A percentile compares a stretch with the other conserved stretches of the same genome.
These are phyloP conservation scores for Aspergillus felis DNA, from an alignment of 2,329 filamentous ascomycete species.

Conservation along the genomic window DNA sequence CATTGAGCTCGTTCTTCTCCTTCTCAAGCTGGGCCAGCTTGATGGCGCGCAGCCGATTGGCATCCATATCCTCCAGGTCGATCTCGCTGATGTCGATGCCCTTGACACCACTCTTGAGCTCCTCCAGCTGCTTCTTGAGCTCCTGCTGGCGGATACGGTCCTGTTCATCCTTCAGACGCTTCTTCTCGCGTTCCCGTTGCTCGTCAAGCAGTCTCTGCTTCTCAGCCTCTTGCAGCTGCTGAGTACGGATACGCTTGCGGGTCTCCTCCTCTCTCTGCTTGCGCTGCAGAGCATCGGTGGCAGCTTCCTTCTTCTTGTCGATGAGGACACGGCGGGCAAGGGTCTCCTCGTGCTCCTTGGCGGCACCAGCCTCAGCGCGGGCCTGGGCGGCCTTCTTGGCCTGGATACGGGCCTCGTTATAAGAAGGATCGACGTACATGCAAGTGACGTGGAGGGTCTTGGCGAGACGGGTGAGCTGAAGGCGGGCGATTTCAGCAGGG, in stretches of 20 bases:
- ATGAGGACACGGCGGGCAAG: slow-evolving; percentile 86
- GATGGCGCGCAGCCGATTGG: slow-evolving; percentile 84
- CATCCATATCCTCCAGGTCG: slow-evolving; percentile 81
- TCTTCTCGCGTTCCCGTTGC: slow-evolving; percentile 83
- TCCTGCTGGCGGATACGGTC: slow-evolving; percentile 89
- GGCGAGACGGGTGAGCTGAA: slow-evolving; percentile 85
- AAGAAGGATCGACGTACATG: slow-evolving; percentile 89
- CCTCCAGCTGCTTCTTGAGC: slow-evolving; percentile 85
- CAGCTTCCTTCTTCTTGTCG: slow-evolving; percentile 93
- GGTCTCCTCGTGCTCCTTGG: slow-evolving; percentile 82
- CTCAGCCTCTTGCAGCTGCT: slow-evolving; percentile 86
- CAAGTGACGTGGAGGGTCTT: slow-evolving; percentile 90
- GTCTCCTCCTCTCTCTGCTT: slow-evolving; percentile 91
- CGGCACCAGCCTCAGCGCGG: slow-evolving; percentile 81
- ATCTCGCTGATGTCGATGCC: slow-evolving; percentile 67
- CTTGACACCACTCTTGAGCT: slow-evolving; percentile 86
- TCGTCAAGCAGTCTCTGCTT: slow-evolving; percentile 85
- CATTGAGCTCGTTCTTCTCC: slow-evolving; percentile 94
- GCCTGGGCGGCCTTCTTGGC: slow-evolving; percentile 76
- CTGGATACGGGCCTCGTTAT: slow-evolving; percentile 75
- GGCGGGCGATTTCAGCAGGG: slow-evolving; percentile 93
- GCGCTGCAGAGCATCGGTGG: slow-evolving; percentile 80
- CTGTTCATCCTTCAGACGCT: slow-evolving; percentile 79
- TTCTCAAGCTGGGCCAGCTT: slow-evolving; percentile 95
- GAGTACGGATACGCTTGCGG: slow-evolving; percentile 78